These are phyloP conservation scores for Takashimella koratensis DNA, from an alignment of 1,284 basidiomycete species.

Conservation along the genomic window DNA sequence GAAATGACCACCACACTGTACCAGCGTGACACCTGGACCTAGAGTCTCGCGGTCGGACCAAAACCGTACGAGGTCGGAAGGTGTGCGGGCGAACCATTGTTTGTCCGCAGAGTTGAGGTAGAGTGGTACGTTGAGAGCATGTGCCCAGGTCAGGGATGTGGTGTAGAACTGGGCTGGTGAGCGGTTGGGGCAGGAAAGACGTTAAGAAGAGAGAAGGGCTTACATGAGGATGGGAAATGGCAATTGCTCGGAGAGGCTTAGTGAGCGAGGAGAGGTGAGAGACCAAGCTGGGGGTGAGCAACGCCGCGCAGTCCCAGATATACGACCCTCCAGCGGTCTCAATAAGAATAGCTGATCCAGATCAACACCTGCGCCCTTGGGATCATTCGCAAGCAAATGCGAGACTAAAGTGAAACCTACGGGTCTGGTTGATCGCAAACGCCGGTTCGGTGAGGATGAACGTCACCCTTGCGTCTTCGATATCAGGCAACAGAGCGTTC, in stretches of 20 bases:
- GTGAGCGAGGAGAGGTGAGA: constrained; percentile 24
- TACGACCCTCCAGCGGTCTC: constrained; percentile 35
- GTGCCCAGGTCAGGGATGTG: constrained; percentile 44
- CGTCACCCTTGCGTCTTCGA: constrained; percentile 33
- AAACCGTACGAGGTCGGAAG: constrained; percentile 29
- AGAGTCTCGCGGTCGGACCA: constrained; percentile 27
- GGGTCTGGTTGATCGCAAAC: constrained; percentile 46
- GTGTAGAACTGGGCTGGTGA: constrained; percentile 41
- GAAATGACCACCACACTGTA: constrained; percentile 49
- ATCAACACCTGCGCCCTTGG: no score
- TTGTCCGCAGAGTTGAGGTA: constrained; percentile 39
- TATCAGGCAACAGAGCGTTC: constrained; percentile 33
- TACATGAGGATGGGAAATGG: constrained; percentile 48
- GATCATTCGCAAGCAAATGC: background rate
- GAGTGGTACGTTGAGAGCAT: constrained; percentile 41
- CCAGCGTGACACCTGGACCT: constrained; percentile 27
- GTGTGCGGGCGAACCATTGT: constrained; percentile 38
- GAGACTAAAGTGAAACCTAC: constrained; percentile 20
- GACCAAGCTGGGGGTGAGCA: constrained; percentile 32
- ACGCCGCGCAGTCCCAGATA: constrained; percentile 47
- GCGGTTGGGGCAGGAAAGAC: background rate
- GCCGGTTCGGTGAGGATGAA: constrained; percentile 36
- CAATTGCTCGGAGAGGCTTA: constrained; percentile 40
- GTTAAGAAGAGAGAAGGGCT: constrained; percentile 1
- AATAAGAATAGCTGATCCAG: constrained; percentile 42